Evolutionary conservation across 148 eudicot species (phyloP).

Genomic region (Polygonum maritimum): DNA sequence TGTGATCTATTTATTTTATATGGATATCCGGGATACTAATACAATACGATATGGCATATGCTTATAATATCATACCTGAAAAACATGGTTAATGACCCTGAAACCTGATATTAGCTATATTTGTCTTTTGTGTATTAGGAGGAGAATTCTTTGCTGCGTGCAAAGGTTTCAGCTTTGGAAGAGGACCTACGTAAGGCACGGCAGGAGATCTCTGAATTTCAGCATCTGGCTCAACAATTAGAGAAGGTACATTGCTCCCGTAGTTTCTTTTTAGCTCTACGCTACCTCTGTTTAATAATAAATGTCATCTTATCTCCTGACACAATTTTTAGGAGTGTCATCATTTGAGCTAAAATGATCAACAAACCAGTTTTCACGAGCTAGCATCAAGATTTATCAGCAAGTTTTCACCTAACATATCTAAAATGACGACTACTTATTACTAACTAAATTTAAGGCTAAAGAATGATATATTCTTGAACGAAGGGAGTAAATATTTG

Average conservation of each 20-base stretch:
- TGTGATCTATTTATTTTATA: too few relatives aligned
- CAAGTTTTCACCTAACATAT: too few relatives aligned
- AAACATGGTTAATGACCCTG: neutral
- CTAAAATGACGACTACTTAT: too few relatives aligned
- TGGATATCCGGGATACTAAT: too few relatives aligned
- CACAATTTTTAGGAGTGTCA: too few relatives aligned
- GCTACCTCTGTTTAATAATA: neutral
- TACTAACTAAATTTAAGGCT: too few relatives aligned
- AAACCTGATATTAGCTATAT: neutral
- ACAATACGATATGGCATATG: too few relatives aligned
- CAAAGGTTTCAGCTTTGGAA: constrained; percentile 56
- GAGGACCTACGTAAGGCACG: constrained; percentile 61
- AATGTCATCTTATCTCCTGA: neutral
- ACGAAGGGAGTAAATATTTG: neutral
- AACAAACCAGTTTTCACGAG: too few relatives aligned
- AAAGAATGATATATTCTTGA: too few relatives aligned
- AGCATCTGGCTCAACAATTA: constrained; percentile 36
- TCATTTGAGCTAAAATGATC: too few relatives aligned
- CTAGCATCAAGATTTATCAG: too few relatives aligned
- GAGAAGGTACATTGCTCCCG: constrained; percentile 49
- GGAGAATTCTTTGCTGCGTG: constrained; percentile 45
- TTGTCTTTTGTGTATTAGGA: constrained; percentile 30
- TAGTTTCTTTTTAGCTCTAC: constrained; percentile 10
- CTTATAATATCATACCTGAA: too few relatives aligned
- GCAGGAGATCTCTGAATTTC: constrained; percentile 47